phyloP scores from a whole-genome alignment of 2,329 filamentous ascomycete genomes.

The Aureobasidium uvarum region DNA sequence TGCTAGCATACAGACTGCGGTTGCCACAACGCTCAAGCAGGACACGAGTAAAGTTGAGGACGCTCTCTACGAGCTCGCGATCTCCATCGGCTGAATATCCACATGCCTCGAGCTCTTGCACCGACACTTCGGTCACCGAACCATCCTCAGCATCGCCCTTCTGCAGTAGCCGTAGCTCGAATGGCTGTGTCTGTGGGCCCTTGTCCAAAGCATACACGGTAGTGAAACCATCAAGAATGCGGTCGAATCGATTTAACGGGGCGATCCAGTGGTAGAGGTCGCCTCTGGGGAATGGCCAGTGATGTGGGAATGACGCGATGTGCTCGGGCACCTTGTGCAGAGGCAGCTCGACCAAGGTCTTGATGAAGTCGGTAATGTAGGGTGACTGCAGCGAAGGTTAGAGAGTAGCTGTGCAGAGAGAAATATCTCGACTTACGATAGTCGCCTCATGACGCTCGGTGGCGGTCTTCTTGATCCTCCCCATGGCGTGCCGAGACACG shows the following conservation, averaged over 20 bases:
- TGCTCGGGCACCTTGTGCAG: slow-evolving; percentile 74
- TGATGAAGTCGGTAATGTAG: slow-evolving; percentile 79
- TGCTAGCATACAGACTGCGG: slow-evolving; percentile 93
- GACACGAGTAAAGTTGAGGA: slow-evolving; percentile 82
- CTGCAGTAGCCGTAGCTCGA: slow-evolving; percentile 64
- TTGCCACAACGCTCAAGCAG: slow-evolving; percentile 95
- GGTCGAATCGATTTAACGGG: slow-evolving; percentile 88
- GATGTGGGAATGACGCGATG: slow-evolving; percentile 75
- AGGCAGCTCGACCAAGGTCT: slow-evolving; percentile 64
- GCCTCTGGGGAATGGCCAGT: slow-evolving; percentile 94
- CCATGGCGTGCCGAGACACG: slow-evolving; percentile 41
- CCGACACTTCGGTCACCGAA: slow-evolving; percentile 2
- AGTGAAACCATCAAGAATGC: slow-evolving; percentile 78
- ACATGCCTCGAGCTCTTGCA: slow-evolving; percentile 41
- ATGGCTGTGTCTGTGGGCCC: slow-evolving; percentile 76
- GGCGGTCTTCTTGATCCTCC: slow-evolving; percentile 57
- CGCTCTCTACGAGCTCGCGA: slow-evolving; percentile 70
- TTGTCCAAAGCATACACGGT: slow-evolving; percentile 74
- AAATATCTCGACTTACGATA: slow-evolving; percentile 41
- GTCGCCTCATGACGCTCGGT: slow-evolving; percentile 55
- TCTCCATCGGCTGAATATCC: slow-evolving; percentile 76
- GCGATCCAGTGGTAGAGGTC: slow-evolving; percentile 99
- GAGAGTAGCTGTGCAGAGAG: slow-evolving; percentile 23
- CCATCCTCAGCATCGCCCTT: slow-evolving; percentile 53
- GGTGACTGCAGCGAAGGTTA: slow-evolving; percentile 63